Evolutionary conservation across 495 filamentous ascomycete genomes (phyloP), one percentile per base, ranked within the genome.

Genomic region (Penicillium dipodomyicola): DNA sequence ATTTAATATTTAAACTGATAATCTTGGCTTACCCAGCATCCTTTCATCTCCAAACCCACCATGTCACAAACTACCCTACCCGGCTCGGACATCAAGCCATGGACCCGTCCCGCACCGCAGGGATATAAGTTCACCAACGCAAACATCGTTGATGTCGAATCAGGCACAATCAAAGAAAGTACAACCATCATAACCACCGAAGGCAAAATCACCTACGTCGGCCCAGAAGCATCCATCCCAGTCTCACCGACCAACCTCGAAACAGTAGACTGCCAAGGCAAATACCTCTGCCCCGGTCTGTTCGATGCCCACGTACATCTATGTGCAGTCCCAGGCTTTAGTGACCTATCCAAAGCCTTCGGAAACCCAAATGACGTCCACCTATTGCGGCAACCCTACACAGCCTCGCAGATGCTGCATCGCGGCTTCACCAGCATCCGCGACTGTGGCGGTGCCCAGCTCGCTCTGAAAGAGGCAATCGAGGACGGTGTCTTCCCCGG

Each of bases 281-380:
- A 69, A 35, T 83, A 72, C 57, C 57, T 83, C 9, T 73, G 77
- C 30, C 81, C 81, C 0, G 81, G 81, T 9, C 72, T 84, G 0
- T 80, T 83, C n/a, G 81, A 84, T 60, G 75, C 75, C 58, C 81
- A 84, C 47, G 79, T 83, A 14, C 81, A 83, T 55, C 65, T 83
- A 46, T 69, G 65, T 15, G 69, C 79, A 4, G 75, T 73, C 2
- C 74, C 76, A 7, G 74, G 77, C 7, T 69, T 71, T 19, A 57
- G 60, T 32, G 64, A 65, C 29, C 45, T 72, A 12, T 63, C 63
- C 5, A 63, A 66, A 17, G 65, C 62, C 7, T 65, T 67, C 27
- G 65, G 65, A n/a, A 67, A 67, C 20, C 59, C 65, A 10, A 65
- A 67, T 29, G 62, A 67, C 52, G 59, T 65, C 0, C 62, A 65